phyloP scores from a whole-genome alignment of 108 stramenopile genomes.

The Discostella pseudostelligera region DNA sequence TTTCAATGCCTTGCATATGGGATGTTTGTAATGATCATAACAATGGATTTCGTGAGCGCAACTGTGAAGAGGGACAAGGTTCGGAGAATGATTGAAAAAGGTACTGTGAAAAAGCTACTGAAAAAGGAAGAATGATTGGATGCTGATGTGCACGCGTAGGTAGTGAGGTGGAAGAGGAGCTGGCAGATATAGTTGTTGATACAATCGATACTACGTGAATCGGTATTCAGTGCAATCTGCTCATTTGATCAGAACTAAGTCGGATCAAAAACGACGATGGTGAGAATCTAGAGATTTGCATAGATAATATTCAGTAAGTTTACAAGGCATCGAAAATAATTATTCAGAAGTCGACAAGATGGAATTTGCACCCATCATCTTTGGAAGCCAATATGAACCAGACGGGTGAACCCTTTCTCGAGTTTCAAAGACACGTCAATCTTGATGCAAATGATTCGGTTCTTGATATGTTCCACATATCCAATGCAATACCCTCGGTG shows the following conservation, averaged over 20 bases:
- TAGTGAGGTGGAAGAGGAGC: background rate
- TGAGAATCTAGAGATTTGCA: background rate
- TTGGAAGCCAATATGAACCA: no score
- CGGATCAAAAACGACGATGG: no score
- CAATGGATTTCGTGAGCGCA: slow-evolving; percentile 43
- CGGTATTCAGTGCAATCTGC: no score
- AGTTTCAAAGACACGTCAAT: no score
- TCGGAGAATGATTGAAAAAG: slow-evolving; percentile 38
- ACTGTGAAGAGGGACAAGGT: slow-evolving; percentile 56
- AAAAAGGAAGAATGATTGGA: slow-evolving; percentile 3
- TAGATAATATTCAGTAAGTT: background rate
- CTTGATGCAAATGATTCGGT: slow-evolving; percentile 30
- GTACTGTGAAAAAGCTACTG: slow-evolving; percentile 10
- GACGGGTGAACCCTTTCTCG: no score
- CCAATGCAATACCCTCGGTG: slow-evolving; percentile 73
- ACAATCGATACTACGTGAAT: no score
- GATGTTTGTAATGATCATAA: slow-evolving; percentile 52
- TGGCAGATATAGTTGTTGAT: no score
- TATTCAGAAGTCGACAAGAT: no score
- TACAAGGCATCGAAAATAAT: background rate
- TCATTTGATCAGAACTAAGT: no score
- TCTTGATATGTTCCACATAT: slow-evolving; percentile 66
- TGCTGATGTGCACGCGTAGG: no score
- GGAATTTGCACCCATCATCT: no score
- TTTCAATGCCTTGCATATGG: slow-evolving; percentile 85